Percentiles rank a stretch among this genome's conserved stretches.
phyloP scores from a whole-genome alignment of 2,329 filamentous ascomycete genomes.

The Pseudogymnoascus sp. region DNA sequence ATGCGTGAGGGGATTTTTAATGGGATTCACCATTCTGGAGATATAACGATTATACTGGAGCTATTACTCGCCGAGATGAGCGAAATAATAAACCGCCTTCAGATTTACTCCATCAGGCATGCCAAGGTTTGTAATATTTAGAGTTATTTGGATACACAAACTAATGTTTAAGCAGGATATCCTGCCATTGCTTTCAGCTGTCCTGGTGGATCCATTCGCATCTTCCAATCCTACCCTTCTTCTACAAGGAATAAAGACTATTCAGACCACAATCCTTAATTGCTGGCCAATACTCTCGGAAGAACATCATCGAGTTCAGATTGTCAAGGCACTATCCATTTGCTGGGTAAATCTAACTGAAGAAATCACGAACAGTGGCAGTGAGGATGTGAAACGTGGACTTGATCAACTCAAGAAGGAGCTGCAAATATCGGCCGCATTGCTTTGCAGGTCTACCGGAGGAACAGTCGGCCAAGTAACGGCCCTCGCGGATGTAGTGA shows the following conservation, averaged over 20 bases:
- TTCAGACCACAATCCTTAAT: constrained; percentile 51
- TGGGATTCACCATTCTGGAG: constrained; percentile 49
- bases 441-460: constrained; percentile 20
- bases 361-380: constrained; percentile 16
- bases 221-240: constrained; percentile 47
- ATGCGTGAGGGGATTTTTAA: constrained; percentile 48
- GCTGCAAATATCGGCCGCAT: constrained; percentile 15
- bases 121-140: constrained; percentile 45
- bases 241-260: constrained; percentile 36
- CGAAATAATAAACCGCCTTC: constrained; percentile 46
- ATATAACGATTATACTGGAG: constrained; percentile 49
- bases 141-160: background rate
- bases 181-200: constrained; percentile 55
- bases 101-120: constrained; percentile 58
- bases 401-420: constrained; percentile 16
- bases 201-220: constrained; percentile 63
- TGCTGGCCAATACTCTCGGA: constrained; percentile 60
- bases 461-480: background rate
- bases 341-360: constrained; percentile 55
- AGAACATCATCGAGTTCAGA: constrained; percentile 49
- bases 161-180: constrained; percentile 42
- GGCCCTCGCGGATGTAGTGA: background rate
- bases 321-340: constrained; percentile 52
- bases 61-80: constrained; percentile 45
- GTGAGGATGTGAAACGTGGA: background rate